A percentile compares a stretch with the other conserved stretches of the same genome.
phyloP scores from a whole-genome alignment of 495 filamentous ascomycete genomes.

The Talaromyces trachyspermus region DNA sequence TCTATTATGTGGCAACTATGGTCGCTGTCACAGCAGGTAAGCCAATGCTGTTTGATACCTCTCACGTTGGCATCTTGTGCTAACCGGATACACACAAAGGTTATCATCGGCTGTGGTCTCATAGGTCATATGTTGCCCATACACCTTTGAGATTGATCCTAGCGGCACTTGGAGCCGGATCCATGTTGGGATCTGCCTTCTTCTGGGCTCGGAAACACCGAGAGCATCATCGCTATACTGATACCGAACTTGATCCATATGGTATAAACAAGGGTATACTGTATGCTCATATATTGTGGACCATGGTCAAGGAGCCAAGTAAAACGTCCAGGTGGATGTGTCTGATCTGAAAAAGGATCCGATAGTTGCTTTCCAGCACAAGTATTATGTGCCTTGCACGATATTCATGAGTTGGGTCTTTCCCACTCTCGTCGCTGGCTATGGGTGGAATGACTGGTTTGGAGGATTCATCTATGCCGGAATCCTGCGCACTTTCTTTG shows the following conservation, averaged over 20 bases:
- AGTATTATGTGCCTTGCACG: conserved; percentile 86
- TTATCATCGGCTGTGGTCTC: conserved; percentile 91
- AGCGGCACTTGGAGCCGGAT: conserved; percentile 85
- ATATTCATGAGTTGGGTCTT: conserved; percentile 82
- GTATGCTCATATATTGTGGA: conserved; percentile 93
- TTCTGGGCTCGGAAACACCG: conserved; percentile 98
- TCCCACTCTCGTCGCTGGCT: conserved; percentile 74
- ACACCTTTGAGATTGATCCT: conserved; percentile 87
- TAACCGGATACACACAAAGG: too few relatives aligned
- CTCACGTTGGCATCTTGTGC: too few relatives aligned
- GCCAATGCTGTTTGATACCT: too few relatives aligned
- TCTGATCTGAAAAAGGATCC: conserved; percentile 91
- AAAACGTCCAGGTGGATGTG: conserved; percentile 92
- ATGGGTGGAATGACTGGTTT: conserved; percentile 82
- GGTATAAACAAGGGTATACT: conserved; percentile 94
- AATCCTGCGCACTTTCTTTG: conserved; percentile 94
- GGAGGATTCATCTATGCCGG: conserved; percentile 94
- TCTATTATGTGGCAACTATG: too few relatives aligned
- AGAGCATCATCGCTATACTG: conserved; percentile 97
- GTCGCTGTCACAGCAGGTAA: too few relatives aligned
- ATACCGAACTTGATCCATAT: conserved; percentile 98
- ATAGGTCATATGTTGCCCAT: conserved; percentile 84
- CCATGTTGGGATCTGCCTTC: conserved; percentile 89
- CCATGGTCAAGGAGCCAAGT: conserved; percentile 89
- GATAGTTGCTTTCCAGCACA: conserved; percentile 94